Conservation (phyloP, 2,329 filamentous ascomycete species). For the Proliferodiscus dingleyae region DNA sequence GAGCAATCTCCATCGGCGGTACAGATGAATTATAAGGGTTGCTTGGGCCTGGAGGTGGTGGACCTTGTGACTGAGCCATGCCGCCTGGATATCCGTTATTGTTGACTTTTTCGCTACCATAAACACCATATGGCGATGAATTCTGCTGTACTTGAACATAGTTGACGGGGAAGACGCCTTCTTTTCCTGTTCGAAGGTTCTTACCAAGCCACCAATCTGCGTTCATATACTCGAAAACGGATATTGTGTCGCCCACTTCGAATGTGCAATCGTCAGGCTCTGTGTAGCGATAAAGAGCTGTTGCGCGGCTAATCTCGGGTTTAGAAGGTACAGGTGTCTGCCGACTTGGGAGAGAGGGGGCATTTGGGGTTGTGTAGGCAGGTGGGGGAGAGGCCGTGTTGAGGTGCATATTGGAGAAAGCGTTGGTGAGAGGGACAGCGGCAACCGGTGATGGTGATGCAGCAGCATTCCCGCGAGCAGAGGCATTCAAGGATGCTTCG, state of each 20-base stretch:
- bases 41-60: conserved; percentile 42
- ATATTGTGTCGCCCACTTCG: conserved; percentile 73
- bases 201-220: conserved; percentile 93
- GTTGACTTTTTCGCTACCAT: conserved; percentile 26
- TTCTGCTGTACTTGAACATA: conserved; percentile 69
- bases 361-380: conserved; percentile 31
- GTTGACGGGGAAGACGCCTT: conserved; percentile 92
- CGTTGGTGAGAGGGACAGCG: conserved; percentile 16
- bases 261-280: conserved; percentile 77
- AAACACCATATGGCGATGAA: conserved; percentile 34
- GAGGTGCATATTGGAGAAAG: conserved; percentile 20
- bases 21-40: conserved; percentile 65
- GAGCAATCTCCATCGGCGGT: conserved; percentile 69
- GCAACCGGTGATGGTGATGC: conserved; percentile 32
- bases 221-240: conserved; percentile 90
- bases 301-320: conserved; percentile 64
- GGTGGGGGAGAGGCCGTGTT: conserved; percentile 19
- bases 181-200: conserved; percentile 74
- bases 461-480: conserved; percentile 25
- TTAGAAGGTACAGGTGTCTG: conserved; percentile 32
- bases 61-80: conserved; percentile 19
- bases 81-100: conserved; percentile 21
- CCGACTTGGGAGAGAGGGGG: conserved; percentile 34
- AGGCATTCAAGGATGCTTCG: conserved; percentile 51
- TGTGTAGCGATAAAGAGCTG: conserved; percentile 78